Evolutionary conservation across 2,329 filamentous ascomycete species (phyloP), one percentile per base, ranked within the genome.

Genomic region (Botrytis hyacinthi): DNA sequence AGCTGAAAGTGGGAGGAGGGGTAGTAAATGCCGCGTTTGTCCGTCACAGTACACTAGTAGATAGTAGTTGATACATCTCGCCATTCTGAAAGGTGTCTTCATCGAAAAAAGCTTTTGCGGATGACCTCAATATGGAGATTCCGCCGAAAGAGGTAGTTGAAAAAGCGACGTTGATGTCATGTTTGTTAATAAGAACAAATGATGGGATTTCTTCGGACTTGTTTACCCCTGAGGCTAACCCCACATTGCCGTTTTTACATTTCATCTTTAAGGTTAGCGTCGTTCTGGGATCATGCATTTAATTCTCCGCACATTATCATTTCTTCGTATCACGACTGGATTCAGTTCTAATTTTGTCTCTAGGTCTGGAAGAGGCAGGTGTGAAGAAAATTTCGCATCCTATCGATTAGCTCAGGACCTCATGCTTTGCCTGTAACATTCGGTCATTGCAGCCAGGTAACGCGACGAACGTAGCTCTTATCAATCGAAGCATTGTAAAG

Each of bases 401-500:
- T 5, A n/a, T 1, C 14, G 10, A 42, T 42, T 12, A 26, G 22
- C 14, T 40, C 22, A 29, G 22, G 35, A 29, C 22, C 35, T 62
- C 22, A 42, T 12, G 18, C 1, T 62, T 16, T 26, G 37, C 14
- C 14, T 40, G 5, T 10, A n/a, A 40, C 10, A 62, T 42, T 3
- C 26, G 9, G 26, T 54, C 4, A 4, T 54, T 54, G 26, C 12
- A 54, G 51, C 51, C 12, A 54, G 51, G 14, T n/a, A 51, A 51
- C 26, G 48, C 26, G 26, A 14, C 20, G 26, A 22, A 54, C 12
- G 16, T 18, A 29, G 51, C 26, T 54, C 26, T 54, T 18, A 37
- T 51, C 70, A 59, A 42, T 68, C 37, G 26, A 46, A 72, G 48
- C 67, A 68, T 78, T 76, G 44, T 51, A 3, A 51, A 69, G 14